These are phyloP conservation scores for Aulographum hederae DNA, from an alignment of 2,329 filamentous ascomycete species.

Conservation along the genomic window DNA sequence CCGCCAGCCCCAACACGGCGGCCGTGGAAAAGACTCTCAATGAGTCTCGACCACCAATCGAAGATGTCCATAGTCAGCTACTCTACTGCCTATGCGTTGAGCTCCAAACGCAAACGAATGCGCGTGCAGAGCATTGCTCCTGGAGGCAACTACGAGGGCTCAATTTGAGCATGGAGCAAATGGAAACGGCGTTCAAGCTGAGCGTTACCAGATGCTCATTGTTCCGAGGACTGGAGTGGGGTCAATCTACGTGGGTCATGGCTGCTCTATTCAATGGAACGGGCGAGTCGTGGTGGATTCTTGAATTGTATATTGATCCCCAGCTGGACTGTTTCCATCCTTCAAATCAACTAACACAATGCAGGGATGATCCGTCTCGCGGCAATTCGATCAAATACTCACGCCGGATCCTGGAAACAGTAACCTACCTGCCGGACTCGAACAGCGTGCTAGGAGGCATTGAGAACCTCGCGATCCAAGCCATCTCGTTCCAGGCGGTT, in stretches of 20 bases:
- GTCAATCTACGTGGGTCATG: constrained; percentile 51
- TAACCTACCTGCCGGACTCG: not conserved
- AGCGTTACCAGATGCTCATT: constrained; percentile 48
- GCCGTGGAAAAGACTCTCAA: not conserved
- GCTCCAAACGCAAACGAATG: constrained; percentile 1
- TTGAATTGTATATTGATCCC: constrained; percentile 45
- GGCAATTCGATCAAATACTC: not conserved
- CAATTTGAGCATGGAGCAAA: not conserved
- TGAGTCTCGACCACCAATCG: not conserved
- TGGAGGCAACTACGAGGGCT: constrained; percentile 2
- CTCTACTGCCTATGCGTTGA: constrained; percentile 1
- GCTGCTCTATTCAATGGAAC: constrained; percentile 50
- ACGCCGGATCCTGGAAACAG: not conserved
- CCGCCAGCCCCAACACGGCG: not conserved
- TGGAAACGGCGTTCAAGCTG: constrained; percentile 36
- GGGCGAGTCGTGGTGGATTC: constrained; percentile 65
- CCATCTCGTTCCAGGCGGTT: not conserved
- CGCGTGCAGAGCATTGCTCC: constrained; percentile 1
- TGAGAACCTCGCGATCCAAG: not conserved
- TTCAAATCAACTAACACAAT: not conserved
- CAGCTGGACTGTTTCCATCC: not conserved
- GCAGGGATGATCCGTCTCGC: not conserved
- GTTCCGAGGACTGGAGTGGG: constrained; percentile 52
- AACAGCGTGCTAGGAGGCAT: not conserved
- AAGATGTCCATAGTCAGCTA: not conserved